Percentiles rank a stretch among this genome's conserved stretches.
Evolutionary conservation across 805 yeast genomes (phyloP).

Genomic region (Candida arabinofermentans): DNA sequence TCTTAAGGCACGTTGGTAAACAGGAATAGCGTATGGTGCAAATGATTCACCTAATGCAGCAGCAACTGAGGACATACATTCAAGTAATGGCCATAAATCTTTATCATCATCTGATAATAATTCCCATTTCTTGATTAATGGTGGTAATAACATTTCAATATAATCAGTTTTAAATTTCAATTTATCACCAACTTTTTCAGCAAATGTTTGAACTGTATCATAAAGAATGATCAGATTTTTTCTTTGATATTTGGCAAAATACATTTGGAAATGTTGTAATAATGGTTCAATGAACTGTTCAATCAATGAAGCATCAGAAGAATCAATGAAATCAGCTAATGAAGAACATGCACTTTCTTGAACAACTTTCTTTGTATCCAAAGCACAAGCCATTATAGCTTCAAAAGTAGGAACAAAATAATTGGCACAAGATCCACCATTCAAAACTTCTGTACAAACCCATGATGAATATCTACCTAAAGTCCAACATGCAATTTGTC

Average conservation of each 20-base stretch:
- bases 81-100: conserved; percentile 87
- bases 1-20: conserved; percentile 71
- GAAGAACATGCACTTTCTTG: conserved; percentile 93
- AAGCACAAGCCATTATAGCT: conserved; percentile 66
- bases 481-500: conserved; percentile 96
- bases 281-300: conserved; percentile 63
- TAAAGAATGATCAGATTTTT: conserved; percentile 78
- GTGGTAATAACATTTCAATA: conserved; percentile 67
- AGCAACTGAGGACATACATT: conserved; percentile 89
- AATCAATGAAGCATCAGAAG: conserved; percentile 58
- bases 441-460: conserved; percentile 68
- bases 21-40: conserved; percentile 85
- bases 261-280: conserved; percentile 63
- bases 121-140: conserved; percentile 81
- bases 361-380: conserved; percentile 87
- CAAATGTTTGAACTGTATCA: conserved; percentile 87
- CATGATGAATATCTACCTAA: conserved; percentile 79
- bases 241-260: conserved; percentile 76
- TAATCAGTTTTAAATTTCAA: conserved; percentile 51
- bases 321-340: conserved; percentile 77
- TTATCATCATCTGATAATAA: conserved; percentile 68
- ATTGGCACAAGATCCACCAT: conserved; percentile 56
- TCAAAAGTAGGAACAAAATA: conserved; percentile 76
- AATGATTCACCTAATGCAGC: conserved; percentile 80
- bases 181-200: conserved; percentile 65